Base-by-base conservation (phyloP, 2,329 filamentous ascomycete species). In the Grosmannia clavigera region DNA sequence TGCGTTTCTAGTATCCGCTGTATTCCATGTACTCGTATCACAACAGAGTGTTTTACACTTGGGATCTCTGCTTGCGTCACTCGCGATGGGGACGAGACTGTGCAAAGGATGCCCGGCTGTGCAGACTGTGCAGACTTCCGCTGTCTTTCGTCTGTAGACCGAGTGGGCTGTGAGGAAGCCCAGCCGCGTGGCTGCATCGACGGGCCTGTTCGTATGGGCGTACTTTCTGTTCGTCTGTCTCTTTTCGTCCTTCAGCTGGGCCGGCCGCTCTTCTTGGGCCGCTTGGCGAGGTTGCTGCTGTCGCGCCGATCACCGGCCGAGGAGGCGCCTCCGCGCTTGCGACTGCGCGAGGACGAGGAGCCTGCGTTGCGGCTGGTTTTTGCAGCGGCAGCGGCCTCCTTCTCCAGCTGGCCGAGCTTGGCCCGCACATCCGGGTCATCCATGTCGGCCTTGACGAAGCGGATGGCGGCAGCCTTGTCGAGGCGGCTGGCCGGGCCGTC, bases 401-500 rank as follows among this genome's bases (percentile, higher is more conserved):
- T 5, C 29, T 43, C 59, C 55, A 83, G 78, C 70, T 81, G 78
- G 64, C 82, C 79, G 40, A 84, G 70, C 67, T 78, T 80, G 31
- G 70, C 73, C 65, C 77, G 80, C 57, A 84, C 69, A 2, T 72
- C 68, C 61, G 81, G 78, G 67, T 82, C 46, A 31, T 56, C 86
- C 67, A 97, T 74, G 58, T 88, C 90, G 62, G 89, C 83, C 69
- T 87, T 90, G 67, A 99, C 85, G 62, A 99, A 88, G 57, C 92
- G 81, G 58, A 82, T 83, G 16, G 90, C 88, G 6, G 90, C 92
- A 65, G 83, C 82, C 66, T 88, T 92, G 69, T 96, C 82, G 64
- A 89, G 61, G 5, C 4, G 60, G 57, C 82, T 77, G 58, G 61
- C 12, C 2, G 61, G 59, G 82, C 77, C 58, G 75, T 72, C 3